Evolutionary conservation across 441 rosid species (phyloP).

Genomic region (Pelargonium cotyledonis): DNA sequence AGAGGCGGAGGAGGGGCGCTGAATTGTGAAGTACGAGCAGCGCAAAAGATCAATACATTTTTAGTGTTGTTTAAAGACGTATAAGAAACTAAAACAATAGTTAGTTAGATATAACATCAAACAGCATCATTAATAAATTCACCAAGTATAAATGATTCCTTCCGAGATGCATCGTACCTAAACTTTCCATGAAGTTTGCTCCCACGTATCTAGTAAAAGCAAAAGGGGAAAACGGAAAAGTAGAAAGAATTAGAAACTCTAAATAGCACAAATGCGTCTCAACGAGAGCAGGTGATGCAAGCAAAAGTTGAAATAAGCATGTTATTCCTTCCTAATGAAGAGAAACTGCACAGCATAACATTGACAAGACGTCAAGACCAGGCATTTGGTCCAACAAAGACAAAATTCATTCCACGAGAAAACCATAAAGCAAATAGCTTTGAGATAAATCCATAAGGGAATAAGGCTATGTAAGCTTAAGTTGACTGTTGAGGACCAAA

Average conservation of each 20-base stretch:
- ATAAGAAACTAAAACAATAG: background rate
- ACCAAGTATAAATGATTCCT: background rate
- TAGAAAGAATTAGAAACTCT: background rate
- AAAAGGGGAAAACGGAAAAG: background rate
- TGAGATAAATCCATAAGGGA: too few relatives aligned
- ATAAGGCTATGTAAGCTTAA: too few relatives aligned
- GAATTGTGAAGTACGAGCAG: background rate
- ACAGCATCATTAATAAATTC: background rate
- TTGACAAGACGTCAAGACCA: too few relatives aligned
- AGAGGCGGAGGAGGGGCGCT: constrained; percentile 7
- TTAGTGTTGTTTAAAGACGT: background rate
- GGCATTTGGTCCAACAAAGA: too few relatives aligned
- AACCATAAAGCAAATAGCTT: too few relatives aligned
- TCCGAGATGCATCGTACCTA: background rate
- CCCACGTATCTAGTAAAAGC: background rate
- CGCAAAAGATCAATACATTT: background rate
- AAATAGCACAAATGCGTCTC: background rate
- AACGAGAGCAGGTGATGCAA: background rate
- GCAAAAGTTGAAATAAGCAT: too few relatives aligned
- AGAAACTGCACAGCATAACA: too few relatives aligned
- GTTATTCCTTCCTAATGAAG: too few relatives aligned
- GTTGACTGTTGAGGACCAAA: too few relatives aligned
- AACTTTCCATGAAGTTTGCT: constrained; percentile 4
- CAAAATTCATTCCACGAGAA: too few relatives aligned
- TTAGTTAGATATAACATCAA: background rate